A percentile compares a stretch with the other conserved stretches of the same genome.
Conservation (phyloP, 345 rosid genomes). For the Gossypioides kirkii region DNA sequence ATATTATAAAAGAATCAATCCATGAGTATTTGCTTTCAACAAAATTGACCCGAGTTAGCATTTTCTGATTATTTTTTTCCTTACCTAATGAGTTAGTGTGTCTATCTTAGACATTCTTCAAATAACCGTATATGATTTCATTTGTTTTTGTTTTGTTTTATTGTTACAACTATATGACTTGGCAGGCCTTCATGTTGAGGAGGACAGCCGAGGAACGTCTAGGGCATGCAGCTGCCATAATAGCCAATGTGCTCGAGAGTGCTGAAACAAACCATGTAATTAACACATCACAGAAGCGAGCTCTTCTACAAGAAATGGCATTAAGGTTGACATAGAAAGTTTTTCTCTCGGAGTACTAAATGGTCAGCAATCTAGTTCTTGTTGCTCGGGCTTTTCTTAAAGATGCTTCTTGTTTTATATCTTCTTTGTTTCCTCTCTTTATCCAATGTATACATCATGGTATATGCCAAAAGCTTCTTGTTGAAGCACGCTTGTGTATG, state of each 20-base stretch:
- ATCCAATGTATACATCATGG: neutral
- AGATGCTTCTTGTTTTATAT: neutral
- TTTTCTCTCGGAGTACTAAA: neutral
- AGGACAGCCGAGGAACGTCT: conserved; percentile 86
- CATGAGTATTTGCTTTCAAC: neutral
- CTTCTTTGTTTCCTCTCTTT: neutral
- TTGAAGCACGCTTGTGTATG: conserved; percentile 8
- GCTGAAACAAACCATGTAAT: conserved; percentile 82
- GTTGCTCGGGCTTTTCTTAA: neutral
- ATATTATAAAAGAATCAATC: neutral
- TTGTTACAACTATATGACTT: neutral
- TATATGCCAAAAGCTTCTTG: neutral
- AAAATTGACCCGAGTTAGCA: neutral
- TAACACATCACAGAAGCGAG: conserved; percentile 81
- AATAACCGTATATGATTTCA: neutral
- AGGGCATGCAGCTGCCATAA: conserved; percentile 93
- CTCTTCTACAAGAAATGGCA: conserved; percentile 98
- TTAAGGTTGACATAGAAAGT: conserved; percentile 53
- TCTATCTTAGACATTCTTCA: neutral
- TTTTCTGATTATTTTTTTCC: neutral
- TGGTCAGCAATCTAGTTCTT: neutral
- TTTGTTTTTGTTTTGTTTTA: neutral
- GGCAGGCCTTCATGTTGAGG: conserved; percentile 93
- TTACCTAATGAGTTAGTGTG: neutral
- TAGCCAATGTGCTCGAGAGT: conserved; percentile 83